Evolutionary conservation across 148 eudicot genomes (phyloP), one percentile per base, ranked within the genome.

Genomic region (Camellia sinensis): DNA sequence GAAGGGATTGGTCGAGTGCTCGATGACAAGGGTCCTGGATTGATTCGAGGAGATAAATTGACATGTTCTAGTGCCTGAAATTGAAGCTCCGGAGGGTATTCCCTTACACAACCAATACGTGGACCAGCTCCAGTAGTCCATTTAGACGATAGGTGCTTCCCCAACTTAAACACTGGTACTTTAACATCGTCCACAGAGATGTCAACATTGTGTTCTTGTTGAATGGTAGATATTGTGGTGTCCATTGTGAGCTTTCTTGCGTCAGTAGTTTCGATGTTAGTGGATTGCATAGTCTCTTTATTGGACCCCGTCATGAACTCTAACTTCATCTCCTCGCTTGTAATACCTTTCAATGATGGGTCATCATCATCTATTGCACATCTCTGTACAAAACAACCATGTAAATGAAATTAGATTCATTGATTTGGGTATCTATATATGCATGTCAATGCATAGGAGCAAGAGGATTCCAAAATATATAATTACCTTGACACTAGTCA

Each of bases 401-500:
- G 37, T 29, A 29, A 29, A 29, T 29, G 37, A 29, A 29, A 29
- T 29, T 29, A 1, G 37, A 29, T 29, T 29, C 37, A 29, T 29
- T 29, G 37, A 29, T 29, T 29, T 29, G 37, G 37, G 37, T 29
- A 29, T 29, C 37, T 29, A 29, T 29, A 29, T 29, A 29, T 29
- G 37, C 37, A 29, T 29, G 37, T 1, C 37, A 29, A 29, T 29
- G 37, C 37, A 29, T 29, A 29, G 37, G 37, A 29, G 37, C 37
- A 29, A 29, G 37, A 29, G 37, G 37, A 29, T 12, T 54, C 59
- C 12, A 54, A 9, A 6, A 54, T 54, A 54, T 54, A 54, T 15
- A 48, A 7, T 48, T 89, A 92, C 97, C 92, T 89, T 78, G 73
- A 93, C 90, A 75, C 22, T 66, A 53, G 82, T 87, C 75, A 89